Base-by-base conservation (phyloP, 371 early-diverging fungal genomes). In the Rhizomucor miehei region DNA sequence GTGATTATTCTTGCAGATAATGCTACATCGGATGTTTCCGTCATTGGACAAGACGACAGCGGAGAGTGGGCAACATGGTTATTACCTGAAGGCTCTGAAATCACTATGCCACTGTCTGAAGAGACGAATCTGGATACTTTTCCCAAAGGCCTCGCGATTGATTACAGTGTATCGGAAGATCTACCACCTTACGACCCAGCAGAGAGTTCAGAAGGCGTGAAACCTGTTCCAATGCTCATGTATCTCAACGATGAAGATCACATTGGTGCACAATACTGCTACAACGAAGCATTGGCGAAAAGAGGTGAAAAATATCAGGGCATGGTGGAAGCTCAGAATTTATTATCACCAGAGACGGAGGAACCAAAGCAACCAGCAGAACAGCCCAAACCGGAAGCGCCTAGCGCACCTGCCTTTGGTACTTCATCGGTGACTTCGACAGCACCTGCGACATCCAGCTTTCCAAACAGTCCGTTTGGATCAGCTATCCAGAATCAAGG, bases 61-160 rank as follows among this genome's bases (percentile, higher is more conserved):
- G 68, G 62, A 2, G 62, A 66, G 4, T 78, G 79, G 79, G 56
- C 67, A 13, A 64, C 71, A n/a, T 78, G 75, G 71, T 35, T 52
- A 3, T 48, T 75, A 11, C 67, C 63, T 5, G 79, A 78, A 37
- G 65, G 56, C 11, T 62, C 60, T 3, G 9, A 52, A 11, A 65
- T 58, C 11, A 60, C 41, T 17, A 52, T 78, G 14, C 79, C 75
- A 1, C 57, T 78, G 2, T 69, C 73, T 1, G 62, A 69, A 48
- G 64, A 64, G 29, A 56, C 60, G 4, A 57, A 52, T 14, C 49
- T 54, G 48, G 79, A 78, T 25, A 78, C 79, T 0, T 67, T 62
- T 39, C 75, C 79, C 36, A 47, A 75, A 0, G 79, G 79, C 39
- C 48, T 78, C 13, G 71, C 75, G 24, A 12, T 78, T 5, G 79